A percentile compares a stretch with the other conserved stretches of the same genome.
These are phyloP conservation scores for Iris macrosiphon DNA, from an alignment of 106 monocot species.

Conservation along the genomic window DNA sequence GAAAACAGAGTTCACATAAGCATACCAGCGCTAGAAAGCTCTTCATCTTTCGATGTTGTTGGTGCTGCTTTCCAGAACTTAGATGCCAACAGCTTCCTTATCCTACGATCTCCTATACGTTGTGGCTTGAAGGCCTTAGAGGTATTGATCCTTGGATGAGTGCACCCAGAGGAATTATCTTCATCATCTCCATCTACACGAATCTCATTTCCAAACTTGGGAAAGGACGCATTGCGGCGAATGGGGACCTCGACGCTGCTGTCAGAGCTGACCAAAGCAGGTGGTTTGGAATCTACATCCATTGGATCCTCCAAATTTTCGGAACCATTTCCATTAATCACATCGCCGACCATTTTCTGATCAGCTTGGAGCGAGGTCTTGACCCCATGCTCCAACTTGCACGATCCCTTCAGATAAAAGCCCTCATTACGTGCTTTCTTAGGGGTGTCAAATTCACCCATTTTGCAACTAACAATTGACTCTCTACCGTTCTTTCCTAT, in stretches of 20 bases:
- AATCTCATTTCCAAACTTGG: constrained; percentile 5
- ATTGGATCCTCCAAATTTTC: constrained; percentile 31
- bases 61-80: constrained; percentile 55
- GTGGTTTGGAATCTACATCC: constrained; percentile 49
- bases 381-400: constrained; percentile 12
- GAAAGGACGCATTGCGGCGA: constrained; percentile 27
- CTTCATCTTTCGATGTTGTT: constrained; percentile 25
- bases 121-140: constrained; percentile 34
- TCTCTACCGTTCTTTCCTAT: background rate
- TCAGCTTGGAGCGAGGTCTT: constrained; percentile 10
- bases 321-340: background rate
- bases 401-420: constrained; percentile 11
- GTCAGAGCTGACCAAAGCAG: constrained; percentile 64
- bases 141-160: constrained; percentile 24
- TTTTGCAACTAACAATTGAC: constrained; percentile 1
- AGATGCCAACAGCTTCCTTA: constrained; percentile 47
- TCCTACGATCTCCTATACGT: constrained; percentile 36
- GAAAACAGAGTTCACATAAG: background rate
- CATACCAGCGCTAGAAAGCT: constrained; percentile 33
- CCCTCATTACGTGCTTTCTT: constrained; percentile 1
- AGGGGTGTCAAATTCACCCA: constrained; percentile 4
- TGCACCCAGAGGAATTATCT: constrained; percentile 77
- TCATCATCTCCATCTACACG: constrained; percentile 24
- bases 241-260: constrained; percentile 59
- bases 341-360: background rate